These are phyloP conservation scores for Myxozyma lipomycoides DNA, from an alignment of 805 yeast species.

Conservation along the genomic window DNA sequence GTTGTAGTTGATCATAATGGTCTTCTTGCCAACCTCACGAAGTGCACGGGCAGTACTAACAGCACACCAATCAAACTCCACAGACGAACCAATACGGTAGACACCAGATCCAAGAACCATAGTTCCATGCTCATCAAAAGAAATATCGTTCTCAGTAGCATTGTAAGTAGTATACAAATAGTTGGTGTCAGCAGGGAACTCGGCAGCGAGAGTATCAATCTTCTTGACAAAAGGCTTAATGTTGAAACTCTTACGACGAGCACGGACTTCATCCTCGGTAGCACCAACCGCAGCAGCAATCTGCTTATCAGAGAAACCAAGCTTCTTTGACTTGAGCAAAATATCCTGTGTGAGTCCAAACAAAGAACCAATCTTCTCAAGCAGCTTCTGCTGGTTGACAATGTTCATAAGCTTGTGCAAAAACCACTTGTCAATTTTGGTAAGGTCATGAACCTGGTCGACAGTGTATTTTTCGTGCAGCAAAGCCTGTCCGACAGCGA, in stretches of 20 bases:
- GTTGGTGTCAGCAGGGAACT: conserved; percentile 96
- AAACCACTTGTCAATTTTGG: conserved; percentile 96
- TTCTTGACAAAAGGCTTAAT: conserved; percentile 92
- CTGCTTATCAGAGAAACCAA: conserved; percentile 94
- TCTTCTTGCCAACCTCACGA: conserved; percentile 79
- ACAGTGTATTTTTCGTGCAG: conserved; percentile 87
- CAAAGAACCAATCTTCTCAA: conserved; percentile 61
- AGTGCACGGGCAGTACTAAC: conserved; percentile 93
- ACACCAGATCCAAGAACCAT: conserved; percentile 98
- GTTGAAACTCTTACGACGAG: conserved; percentile 71
- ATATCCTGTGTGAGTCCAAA: conserved; percentile 61
- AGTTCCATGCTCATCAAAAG: conserved; percentile 84
- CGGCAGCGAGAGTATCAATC: conserved; percentile 97
- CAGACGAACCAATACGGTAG: conserved; percentile 96
- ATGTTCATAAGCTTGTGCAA: conserved; percentile 87
- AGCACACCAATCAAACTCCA: conserved; percentile 99
- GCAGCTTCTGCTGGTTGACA: conserved; percentile 79
- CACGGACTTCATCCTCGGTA: conserved; percentile 76
- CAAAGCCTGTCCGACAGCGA: conserved; percentile 97
- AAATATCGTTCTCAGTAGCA: conserved; percentile 79
- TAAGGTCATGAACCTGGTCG: conserved; percentile 84
- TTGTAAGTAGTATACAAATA: conserved; percentile 94
- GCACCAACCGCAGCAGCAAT: conserved; percentile 72
- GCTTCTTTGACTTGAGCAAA: conserved; percentile 76
- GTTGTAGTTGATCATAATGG: conserved; percentile 95